A percentile compares a stretch with the other conserved stretches of the same genome.
These are phyloP conservation scores for Trichoderma aggressivum DNA, from an alignment of 2,329 filamentous ascomycete species.

Conservation along the genomic window DNA sequence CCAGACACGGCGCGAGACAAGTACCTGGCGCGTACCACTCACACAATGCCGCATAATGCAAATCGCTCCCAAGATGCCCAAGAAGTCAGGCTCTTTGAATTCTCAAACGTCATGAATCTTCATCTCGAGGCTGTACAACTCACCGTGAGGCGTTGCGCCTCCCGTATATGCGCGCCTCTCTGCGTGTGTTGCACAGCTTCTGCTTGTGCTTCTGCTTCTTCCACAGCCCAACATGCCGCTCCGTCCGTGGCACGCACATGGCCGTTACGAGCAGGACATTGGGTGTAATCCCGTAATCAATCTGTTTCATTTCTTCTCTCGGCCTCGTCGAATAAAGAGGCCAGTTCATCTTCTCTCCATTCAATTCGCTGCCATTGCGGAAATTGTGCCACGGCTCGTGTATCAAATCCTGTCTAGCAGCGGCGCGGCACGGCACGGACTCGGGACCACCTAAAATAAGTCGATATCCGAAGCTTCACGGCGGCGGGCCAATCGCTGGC, in stretches of 20 bases:
- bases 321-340: not conserved
- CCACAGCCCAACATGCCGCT: not conserved
- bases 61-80: not conserved
- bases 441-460: not conserved
- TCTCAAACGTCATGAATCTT: not conserved
- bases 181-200: not conserved
- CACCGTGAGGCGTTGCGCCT: not conserved
- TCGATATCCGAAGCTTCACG: not conserved
- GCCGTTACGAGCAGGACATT: not conserved
- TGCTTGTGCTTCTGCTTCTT: not conserved
- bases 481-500: slow-evolving; percentile 5
- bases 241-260: not conserved
- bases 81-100: not conserved
- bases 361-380: not conserved
- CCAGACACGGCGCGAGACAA: not conserved
- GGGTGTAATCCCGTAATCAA: not conserved
- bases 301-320: not conserved
- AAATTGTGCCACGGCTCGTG: not conserved
- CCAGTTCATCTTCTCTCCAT: not conserved
- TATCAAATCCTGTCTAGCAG: not conserved
- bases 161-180: not conserved
- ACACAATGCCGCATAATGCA: not conserved
- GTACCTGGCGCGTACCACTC: not conserved
- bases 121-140: not conserved
- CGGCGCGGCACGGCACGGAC: slow-evolving; percentile 8